These are phyloP conservation scores for Cyclostephanos invisitatus DNA, from an alignment of 108 stramenopile genomes.

Conservation along the genomic window DNA sequence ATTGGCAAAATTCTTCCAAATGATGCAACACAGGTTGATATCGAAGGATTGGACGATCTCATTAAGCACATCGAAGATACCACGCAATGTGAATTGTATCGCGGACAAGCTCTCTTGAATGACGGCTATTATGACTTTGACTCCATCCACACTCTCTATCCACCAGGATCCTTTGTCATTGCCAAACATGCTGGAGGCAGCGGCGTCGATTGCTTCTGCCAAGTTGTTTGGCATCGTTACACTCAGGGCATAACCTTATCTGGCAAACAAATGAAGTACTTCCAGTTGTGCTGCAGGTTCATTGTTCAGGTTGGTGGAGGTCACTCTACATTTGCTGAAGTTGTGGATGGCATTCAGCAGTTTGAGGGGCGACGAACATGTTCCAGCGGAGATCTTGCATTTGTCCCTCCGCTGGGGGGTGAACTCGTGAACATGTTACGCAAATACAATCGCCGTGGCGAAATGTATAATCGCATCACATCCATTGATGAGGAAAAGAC, in stretches of 20 bases:
- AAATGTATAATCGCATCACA: conserved; percentile 52
- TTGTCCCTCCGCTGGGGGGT: conserved; percentile 46
- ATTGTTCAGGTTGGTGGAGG: conserved; percentile 54
- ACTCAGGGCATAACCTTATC: conserved; percentile 55
- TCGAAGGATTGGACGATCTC: conserved; percentile 63
- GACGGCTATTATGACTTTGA: conserved; percentile 68
- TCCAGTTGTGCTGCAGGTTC: conserved; percentile 60
- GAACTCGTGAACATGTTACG: conserved; percentile 30
- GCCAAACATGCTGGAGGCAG: conserved; percentile 59
- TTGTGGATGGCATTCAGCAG: conserved; percentile 61
- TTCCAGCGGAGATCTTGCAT: conserved; percentile 35
- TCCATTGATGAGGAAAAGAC: conserved; percentile 4
- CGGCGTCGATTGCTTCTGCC: conserved; percentile 59
- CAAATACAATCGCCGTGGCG: conserved; percentile 48
- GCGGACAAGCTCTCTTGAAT: conserved; percentile 11
- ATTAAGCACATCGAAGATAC: conserved; percentile 43
- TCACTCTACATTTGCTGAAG: conserved; percentile 58
- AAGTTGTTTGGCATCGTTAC: conserved; percentile 64
- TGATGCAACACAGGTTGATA: conserved; percentile 25
- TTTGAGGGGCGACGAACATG: conserved; percentile 56
- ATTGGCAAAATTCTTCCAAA: conserved; percentile 47
- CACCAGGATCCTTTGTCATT: conserved; percentile 43
- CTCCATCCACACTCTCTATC: conserved; percentile 53
- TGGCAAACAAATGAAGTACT: conserved; percentile 54
- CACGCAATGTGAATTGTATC: conserved; percentile 32